These are phyloP conservation scores for Anthostomella pinea DNA, from an alignment of 2,329 filamentous ascomycete species.

Conservation along the genomic window DNA sequence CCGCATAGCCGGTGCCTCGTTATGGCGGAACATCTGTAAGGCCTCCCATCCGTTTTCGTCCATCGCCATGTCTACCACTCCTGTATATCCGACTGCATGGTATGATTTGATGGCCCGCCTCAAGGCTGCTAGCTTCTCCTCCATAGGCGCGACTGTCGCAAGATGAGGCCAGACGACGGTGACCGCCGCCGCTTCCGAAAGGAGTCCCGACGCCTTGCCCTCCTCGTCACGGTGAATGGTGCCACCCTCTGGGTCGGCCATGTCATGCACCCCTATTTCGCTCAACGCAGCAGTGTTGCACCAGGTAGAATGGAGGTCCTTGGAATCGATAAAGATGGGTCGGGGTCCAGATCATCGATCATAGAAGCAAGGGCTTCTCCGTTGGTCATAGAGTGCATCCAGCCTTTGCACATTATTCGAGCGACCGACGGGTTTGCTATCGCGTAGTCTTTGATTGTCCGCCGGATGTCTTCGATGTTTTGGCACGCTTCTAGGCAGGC, in stretches of 20 bases:
- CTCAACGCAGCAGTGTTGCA: slow-evolving; percentile 49
- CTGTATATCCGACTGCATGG: slow-evolving; percentile 50
- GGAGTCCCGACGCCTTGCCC: slow-evolving; percentile 48
- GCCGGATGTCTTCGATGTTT: slow-evolving; percentile 47
- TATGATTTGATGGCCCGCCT: slow-evolving; percentile 47
- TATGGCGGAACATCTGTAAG: slow-evolving; percentile 38
- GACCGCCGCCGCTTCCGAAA: slow-evolving; percentile 53
- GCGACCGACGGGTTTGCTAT: slow-evolving; percentile 40
- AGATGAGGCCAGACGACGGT: slow-evolving; percentile 54
- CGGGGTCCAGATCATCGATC: slow-evolving; percentile 50
- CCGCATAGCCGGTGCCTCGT: slow-evolving; percentile 40
- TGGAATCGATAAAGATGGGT: slow-evolving; percentile 55
- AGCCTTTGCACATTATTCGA: slow-evolving; percentile 51
- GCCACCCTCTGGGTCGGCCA: slow-evolving; percentile 49
- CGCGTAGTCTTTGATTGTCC: slow-evolving; percentile 44
- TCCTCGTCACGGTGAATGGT: slow-evolving; percentile 46
- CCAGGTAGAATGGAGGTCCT: slow-evolving; percentile 57
- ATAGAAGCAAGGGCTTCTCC: slow-evolving; percentile 46
- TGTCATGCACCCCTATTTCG: slow-evolving; percentile 47
- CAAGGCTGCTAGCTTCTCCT: slow-evolving; percentile 47
- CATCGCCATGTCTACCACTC: slow-evolving; percentile 58
- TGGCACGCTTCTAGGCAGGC: slow-evolving; percentile 45
- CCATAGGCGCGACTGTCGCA: slow-evolving; percentile 44
- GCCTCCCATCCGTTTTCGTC: slow-evolving; percentile 54
- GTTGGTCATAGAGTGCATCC: slow-evolving; percentile 56